phyloP scores from a whole-genome alignment of 176 grass and related monocot species.

The Cenchrus americanus region DNA sequence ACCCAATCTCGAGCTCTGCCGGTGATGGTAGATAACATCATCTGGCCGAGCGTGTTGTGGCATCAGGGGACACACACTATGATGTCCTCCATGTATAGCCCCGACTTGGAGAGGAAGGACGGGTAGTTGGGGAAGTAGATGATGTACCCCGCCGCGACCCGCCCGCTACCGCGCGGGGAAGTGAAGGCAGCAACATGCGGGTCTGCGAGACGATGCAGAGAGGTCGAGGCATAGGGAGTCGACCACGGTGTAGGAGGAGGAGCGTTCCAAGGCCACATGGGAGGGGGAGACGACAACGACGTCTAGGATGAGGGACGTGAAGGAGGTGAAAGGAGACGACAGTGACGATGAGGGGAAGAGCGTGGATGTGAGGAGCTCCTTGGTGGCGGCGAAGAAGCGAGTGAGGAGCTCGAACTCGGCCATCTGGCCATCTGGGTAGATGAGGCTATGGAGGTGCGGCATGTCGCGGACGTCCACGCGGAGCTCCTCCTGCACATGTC shows the following conservation, averaged over 20 bases:
- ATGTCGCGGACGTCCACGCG: slow-evolving; percentile 55
- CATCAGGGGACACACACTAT: not conserved
- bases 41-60: not conserved
- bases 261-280: not conserved
- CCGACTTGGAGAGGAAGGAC: slow-evolving; percentile 56
- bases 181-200: slow-evolving; percentile 12
- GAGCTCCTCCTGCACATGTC: too few relatives aligned
- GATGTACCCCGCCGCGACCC: slow-evolving; percentile 48
- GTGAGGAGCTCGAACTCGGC: slow-evolving; percentile 82
- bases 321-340: slow-evolving; percentile 49
- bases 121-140: slow-evolving; percentile 73
- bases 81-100: slow-evolving; percentile 53
- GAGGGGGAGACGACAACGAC: slow-evolving; percentile 22
- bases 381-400: slow-evolving; percentile 71
- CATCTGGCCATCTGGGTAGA: slow-evolving; percentile 56
- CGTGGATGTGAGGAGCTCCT: slow-evolving; percentile 48
- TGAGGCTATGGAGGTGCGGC: slow-evolving; percentile 69
- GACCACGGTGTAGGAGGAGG: not conserved
- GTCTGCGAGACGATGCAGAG: not conserved
- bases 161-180: slow-evolving; percentile 28
- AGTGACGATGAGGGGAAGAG: slow-evolving; percentile 50
- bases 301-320: slow-evolving; percentile 64
- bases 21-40: not conserved
- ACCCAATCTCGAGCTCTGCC: not conserved
- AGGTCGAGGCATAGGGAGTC: slow-evolving; percentile 48